Conservation (phyloP, 345 rosid species). For the Lepidium aucheri region DNA sequence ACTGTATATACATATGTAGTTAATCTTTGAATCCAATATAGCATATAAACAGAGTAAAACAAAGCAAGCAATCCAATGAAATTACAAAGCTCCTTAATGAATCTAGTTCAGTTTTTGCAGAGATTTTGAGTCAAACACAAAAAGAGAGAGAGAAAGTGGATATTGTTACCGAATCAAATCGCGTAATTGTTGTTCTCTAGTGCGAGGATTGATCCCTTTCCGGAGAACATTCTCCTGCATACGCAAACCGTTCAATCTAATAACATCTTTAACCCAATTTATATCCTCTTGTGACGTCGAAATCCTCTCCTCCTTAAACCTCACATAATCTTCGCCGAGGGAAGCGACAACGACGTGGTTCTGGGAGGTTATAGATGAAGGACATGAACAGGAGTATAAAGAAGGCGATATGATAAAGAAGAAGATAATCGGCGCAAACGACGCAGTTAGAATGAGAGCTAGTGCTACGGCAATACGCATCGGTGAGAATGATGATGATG, state of each 20-base stretch:
- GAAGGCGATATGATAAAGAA: slow-evolving; percentile 50
- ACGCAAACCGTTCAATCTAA: slow-evolving; percentile 67
- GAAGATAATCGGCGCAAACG: slow-evolving; percentile 43
- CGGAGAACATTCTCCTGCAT: slow-evolving; percentile 81
- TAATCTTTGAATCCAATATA: not conserved
- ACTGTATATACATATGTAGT: not conserved
- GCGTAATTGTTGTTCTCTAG: slow-evolving; percentile 72
- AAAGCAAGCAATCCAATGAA: not conserved
- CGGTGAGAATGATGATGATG: not conserved
- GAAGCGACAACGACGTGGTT: slow-evolving; percentile 4
- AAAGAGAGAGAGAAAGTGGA: not conserved
- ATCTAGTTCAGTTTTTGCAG: not conserved
- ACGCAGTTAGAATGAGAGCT: slow-evolving; percentile 44
- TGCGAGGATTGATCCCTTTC: slow-evolving; percentile 90
- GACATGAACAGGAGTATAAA: slow-evolving; percentile 50
- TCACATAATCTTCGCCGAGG: not conserved
- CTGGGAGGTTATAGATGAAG: slow-evolving; percentile 23
- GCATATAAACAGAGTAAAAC: not conserved
- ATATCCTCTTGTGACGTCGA: slow-evolving; percentile 53
- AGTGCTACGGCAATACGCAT: slow-evolving; percentile 53
- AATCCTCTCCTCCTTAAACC: slow-evolving; percentile 21
- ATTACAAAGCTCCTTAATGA: not conserved
- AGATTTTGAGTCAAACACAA: not conserved
- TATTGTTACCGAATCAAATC: slow-evolving; percentile 57
- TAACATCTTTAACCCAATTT: slow-evolving; percentile 76